Conservation (phyloP, 495 filamentous ascomycete species). For the Hypomontagnella monticulosa region DNA sequence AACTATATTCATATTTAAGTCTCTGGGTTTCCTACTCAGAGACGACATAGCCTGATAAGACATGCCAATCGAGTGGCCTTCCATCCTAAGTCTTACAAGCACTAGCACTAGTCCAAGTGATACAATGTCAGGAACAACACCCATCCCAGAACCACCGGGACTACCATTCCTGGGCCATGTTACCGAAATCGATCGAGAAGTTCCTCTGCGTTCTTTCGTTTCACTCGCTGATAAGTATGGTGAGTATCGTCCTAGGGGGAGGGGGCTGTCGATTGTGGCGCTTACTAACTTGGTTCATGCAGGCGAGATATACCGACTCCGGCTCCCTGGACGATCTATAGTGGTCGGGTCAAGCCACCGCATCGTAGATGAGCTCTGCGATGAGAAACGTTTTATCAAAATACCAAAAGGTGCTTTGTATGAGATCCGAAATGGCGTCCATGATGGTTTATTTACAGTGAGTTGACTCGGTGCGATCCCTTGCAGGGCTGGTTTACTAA, state of each 20-base stretch:
- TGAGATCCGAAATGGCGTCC: slow-evolving; percentile 66
- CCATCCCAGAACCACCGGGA: slow-evolving; percentile 45
- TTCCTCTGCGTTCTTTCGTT: slow-evolving; percentile 35
- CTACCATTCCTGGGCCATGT: slow-evolving; percentile 45
- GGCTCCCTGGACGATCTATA: slow-evolving; percentile 37
- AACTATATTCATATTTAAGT: slow-evolving; percentile 9
- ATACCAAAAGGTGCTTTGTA: slow-evolving; percentile 48
- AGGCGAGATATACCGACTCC: slow-evolving; percentile 45
- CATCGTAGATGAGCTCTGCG: slow-evolving; percentile 70
- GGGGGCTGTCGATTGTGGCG: background rate
- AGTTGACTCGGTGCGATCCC: background rate
- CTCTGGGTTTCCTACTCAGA: slow-evolving; percentile 18
- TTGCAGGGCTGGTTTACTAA: background rate
- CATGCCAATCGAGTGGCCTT: slow-evolving; percentile 38
- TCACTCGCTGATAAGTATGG: slow-evolving; percentile 47
- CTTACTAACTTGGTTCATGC: slow-evolving; percentile 10
- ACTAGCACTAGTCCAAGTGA: slow-evolving; percentile 12
- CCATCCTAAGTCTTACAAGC: slow-evolving; percentile 17
- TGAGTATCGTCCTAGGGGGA: slow-evolving; percentile 15
- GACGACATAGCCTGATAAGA: background rate
- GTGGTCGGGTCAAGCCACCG: slow-evolving; percentile 62
- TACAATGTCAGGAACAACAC: slow-evolving; percentile 37
- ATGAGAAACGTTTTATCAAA: slow-evolving; percentile 75
- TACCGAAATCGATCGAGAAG: slow-evolving; percentile 37
- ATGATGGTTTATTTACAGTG: slow-evolving; percentile 75